Base-by-base conservation (phyloP, 257 asterid genomes). In the Galeopsis tetrahit region DNA sequence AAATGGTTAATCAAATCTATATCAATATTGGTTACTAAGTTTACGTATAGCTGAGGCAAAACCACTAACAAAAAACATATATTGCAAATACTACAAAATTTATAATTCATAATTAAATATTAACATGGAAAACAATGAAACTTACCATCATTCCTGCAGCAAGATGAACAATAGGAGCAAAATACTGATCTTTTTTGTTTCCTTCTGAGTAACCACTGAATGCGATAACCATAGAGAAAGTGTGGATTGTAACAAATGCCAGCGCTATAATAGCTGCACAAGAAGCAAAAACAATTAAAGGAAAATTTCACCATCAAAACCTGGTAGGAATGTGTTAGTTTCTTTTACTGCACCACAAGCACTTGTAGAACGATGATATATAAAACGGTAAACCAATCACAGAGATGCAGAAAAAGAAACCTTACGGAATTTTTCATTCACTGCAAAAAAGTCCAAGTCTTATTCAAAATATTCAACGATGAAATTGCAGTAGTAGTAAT, bases 181-280 rank as follows among this genome's bases (percentile, higher is more conserved):
- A 78, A 69, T 78, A 85, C 79, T 88, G 93, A 80, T 90, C 95
- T 42, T 60, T 65, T 81, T 34, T 89, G 76, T 82, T 87, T 66
- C 89, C 96, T 78, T 90, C 98, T 3, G 90, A 79, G 75, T 90
- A 90, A 53, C 97, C 98, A 72, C 78, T 85, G 83, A 94, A 91
- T 6, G 97, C 99, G 77, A 94, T 90, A 69, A 94, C 97, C 99
- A 94, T 91, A 34, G 95, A 94, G 83, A 91, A 91, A 44, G 98
- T 94, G 79, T 94, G 99, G 82, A 94, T 87, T 36, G 96, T 94
- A 49, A 82, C 97, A 81, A 94, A 91, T 53, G 97, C 99, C 63
- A 94, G 96, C 36, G 99, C 93, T 76, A 91, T 85, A 15, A 83
- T 83, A 62, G 99, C 99, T 93, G 96, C 90, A 88, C 58, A 52